Base-by-base conservation (phyloP, 306 rosid genomes). In the Albizia julibrissin region DNA sequence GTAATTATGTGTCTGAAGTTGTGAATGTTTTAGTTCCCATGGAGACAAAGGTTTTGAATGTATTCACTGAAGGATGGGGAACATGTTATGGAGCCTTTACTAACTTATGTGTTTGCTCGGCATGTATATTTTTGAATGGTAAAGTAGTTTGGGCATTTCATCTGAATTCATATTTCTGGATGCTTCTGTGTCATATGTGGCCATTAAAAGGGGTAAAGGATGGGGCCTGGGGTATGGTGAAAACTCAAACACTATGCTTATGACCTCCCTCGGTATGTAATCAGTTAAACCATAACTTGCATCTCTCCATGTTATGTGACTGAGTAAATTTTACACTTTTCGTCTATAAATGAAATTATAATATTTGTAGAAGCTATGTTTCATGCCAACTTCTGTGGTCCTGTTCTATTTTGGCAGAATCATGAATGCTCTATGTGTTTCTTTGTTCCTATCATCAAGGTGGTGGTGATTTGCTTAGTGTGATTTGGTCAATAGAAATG, bases 41-140 rank as follows among this genome's bases (percentile, higher is more conserved):
- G 33, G 81, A 81, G 77, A 74, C 72, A 49, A 66, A 0, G 3
- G 31, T 39, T 78, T 71, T 54, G 68, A 50, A 40, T 69, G 18
- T 58, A 49, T 69, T 87, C 26, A 49, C 42, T 75, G 5, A 69
- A 71, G 62, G 49, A 39, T 72, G 15, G 40, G 65, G 72, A 81
- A 78, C 37, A n/a, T 72, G 69, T 49, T 81, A 58, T 81, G 75
- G 44, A 56, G 54, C 74, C 58, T 62, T 79, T 76, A 34, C 71
- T 47, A 84, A 56, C 74, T 74, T 27, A 27, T 59, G 65, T 49
- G 77, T 73, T 75, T 27, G 81, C 52, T 19, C 7, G 26, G 79
- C 50, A 37, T 54, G 40, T 61, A 7, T 61, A 10, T 77, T 26
- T 70, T 62, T 67, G 52, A 61, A 73, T 58, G 74, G 73, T 21